Conservation (phyloP, 2,329 filamentous ascomycete species). For the Chaetothyriales sp. region DNA sequence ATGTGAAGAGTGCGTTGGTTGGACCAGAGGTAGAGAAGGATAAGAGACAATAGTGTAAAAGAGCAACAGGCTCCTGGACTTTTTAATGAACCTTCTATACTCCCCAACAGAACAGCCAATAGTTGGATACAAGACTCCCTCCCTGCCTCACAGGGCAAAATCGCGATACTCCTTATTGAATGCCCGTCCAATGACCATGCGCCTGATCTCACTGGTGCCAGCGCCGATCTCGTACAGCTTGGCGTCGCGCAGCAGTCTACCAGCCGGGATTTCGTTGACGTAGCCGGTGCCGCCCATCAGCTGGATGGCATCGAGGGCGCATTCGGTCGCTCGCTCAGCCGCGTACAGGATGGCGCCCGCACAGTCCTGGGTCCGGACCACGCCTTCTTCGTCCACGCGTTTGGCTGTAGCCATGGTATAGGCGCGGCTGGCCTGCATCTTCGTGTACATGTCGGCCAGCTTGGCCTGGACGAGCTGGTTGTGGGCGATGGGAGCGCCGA, state of each 20-base stretch:
- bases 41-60: slow-evolving; percentile 4
- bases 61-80: too few relatives aligned
- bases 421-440: slow-evolving; percentile 64
- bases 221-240: slow-evolving; percentile 93
- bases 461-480: slow-evolving; percentile 90
- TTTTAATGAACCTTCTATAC: too few relatives aligned
- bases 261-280: slow-evolving; percentile 85
- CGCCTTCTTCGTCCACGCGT: slow-evolving; percentile 58
- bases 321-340: slow-evolving; percentile 78
- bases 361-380: slow-evolving; percentile 76
- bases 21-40: slow-evolving; percentile 2
- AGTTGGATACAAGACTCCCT: too few relatives aligned
- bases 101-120: too few relatives aligned
- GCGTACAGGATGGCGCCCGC: slow-evolving; percentile 88
- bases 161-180: slow-evolving; percentile 71
- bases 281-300: slow-evolving; percentile 91
- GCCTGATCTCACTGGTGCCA: slow-evolving; percentile 81
- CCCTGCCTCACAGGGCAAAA: slow-evolving; percentile 8
- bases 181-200: slow-evolving; percentile 84
- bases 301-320: slow-evolving; percentile 75
- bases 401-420: slow-evolving; percentile 78
- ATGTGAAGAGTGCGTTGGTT: slow-evolving; percentile 13
- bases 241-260: slow-evolving; percentile 61
- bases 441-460: slow-evolving; percentile 94
- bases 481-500: slow-evolving; percentile 69